Conservation (phyloP, 1,284 basidiomycete species). For the Ceratobasidium sp. region DNA sequence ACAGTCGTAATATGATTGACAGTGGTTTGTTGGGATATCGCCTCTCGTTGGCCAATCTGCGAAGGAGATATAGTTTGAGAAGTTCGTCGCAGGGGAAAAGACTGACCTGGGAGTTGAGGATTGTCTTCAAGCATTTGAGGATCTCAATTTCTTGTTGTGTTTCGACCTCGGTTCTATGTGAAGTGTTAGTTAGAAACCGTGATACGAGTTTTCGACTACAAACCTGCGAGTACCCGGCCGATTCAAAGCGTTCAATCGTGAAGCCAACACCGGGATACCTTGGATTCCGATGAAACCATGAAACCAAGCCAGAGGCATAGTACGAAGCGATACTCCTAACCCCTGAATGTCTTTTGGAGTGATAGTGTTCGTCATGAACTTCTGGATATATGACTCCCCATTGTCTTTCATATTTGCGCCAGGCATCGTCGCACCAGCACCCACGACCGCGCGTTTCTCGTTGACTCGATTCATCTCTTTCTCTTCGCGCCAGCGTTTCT, state of each 20-base stretch:
- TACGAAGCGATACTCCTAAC: conserved; percentile 84
- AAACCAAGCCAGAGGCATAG: conserved; percentile 87
- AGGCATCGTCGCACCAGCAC: conserved; percentile 62
- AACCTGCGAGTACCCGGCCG: conserved; percentile 75
- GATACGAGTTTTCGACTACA: conserved; percentile 47
- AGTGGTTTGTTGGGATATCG: conserved; percentile 81
- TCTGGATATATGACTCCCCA: conserved; percentile 91
- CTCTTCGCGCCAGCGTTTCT: conserved; percentile 83
- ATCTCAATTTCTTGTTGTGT: conserved; percentile 87
- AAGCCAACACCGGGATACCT: conserved; percentile 88
- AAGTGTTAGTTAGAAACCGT: background rate
- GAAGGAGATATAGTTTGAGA: conserved; percentile 47
- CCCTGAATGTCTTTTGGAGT: conserved; percentile 84
- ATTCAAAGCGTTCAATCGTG: conserved; percentile 81
- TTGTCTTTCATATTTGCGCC: conserved; percentile 66
- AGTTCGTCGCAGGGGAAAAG: background rate
- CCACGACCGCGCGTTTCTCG: conserved; percentile 68
- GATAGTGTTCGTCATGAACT: conserved; percentile 88
- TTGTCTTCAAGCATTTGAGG: conserved; percentile 87
- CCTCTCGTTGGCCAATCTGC: conserved; percentile 82
- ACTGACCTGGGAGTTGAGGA: conserved; percentile 82
- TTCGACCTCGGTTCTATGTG: conserved; percentile 70
- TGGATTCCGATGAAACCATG: conserved; percentile 81
- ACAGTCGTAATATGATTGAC: conserved; percentile 88
- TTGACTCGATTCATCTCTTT: conserved; percentile 70